These are phyloP conservation scores for Xerocomus nothofagi DNA, from an alignment of 1,284 basidiomycete species.

Conservation along the genomic window DNA sequence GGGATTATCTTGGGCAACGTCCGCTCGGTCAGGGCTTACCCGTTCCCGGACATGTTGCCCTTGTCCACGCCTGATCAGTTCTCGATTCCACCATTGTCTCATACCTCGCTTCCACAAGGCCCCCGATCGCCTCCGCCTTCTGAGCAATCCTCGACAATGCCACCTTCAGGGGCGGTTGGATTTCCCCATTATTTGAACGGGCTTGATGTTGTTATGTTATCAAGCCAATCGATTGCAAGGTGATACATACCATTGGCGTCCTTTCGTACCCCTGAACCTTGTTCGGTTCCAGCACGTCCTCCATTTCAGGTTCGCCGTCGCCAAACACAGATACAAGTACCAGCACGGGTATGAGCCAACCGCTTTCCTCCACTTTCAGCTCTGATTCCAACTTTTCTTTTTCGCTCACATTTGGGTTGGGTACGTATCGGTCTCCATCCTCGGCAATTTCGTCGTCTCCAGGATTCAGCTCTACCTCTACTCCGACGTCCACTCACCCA, in stretches of 20 bases:
- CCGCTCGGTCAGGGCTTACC: constrained; percentile 8
- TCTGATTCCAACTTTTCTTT: constrained; percentile 21
- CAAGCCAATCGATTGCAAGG: constrained; percentile 9
- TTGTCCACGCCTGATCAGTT: constrained; percentile 23
- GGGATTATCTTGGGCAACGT: constrained; percentile 6
- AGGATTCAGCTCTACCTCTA: constrained; percentile 1
- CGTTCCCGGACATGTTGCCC: constrained; percentile 16
- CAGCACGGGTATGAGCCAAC: constrained; percentile 24
- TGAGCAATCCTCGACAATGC: constrained; percentile 6
- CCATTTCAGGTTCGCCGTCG: neutral
- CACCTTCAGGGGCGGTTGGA: neutral
- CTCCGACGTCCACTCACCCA: neutral
- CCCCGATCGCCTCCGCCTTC: constrained; percentile 5
- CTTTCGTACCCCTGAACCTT: constrained; percentile 8
- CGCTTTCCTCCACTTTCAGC: constrained; percentile 4
- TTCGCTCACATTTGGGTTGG: neutral
- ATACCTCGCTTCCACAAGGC: neutral
- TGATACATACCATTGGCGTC: constrained; percentile 1
- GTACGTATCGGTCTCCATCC: constrained; percentile 1
- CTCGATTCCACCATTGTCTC: constrained; percentile 2
- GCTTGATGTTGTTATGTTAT: neutral
- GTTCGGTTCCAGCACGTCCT: constrained; percentile 5
- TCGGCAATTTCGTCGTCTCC: neutral
- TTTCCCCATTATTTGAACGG: neutral
- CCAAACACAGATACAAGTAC: constrained; percentile 5